A percentile compares a stretch with the other conserved stretches of the same genome.
Conservation (phyloP, 768 basidiomycete species). For the Lactarius tabidus region DNA sequence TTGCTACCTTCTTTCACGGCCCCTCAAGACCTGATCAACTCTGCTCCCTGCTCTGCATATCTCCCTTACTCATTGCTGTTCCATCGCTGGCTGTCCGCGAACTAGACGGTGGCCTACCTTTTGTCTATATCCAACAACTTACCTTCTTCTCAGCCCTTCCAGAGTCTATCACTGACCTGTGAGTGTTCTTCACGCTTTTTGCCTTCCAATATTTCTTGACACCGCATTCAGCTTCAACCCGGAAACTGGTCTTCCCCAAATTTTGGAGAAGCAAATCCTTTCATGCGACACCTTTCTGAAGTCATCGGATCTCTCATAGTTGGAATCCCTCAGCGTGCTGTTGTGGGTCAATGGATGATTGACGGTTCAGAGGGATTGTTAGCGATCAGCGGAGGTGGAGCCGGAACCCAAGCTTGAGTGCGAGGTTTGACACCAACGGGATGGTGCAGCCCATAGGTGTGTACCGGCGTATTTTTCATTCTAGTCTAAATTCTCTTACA, state of each 20-base stretch:
- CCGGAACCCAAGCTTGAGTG: slow-evolving; percentile 64
- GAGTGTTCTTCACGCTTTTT: neutral
- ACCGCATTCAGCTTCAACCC: slow-evolving; percentile 38
- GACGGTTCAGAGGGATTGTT: slow-evolving; percentile 59
- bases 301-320: slow-evolving; percentile 89
- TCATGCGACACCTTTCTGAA: slow-evolving; percentile 67
- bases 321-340: slow-evolving; percentile 82
- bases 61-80: too few relatives aligned
- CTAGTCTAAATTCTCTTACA: neutral
- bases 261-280: slow-evolving; percentile 63
- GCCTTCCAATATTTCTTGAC: neutral
- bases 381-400: slow-evolving; percentile 37
- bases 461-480: slow-evolving; percentile 30
- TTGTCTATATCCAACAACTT: too few relatives aligned
- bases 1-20: too few relatives aligned
- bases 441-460: slow-evolving; percentile 82
- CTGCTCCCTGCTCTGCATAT: too few relatives aligned
- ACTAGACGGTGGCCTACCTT: too few relatives aligned
- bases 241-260: slow-evolving; percentile 55
- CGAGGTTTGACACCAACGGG: slow-evolving; percentile 85
- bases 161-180: slow-evolving; percentile 24
- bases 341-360: slow-evolving; percentile 80
- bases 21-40: too few relatives aligned
- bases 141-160: slow-evolving; percentile 22
- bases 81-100: too few relatives aligned